These are phyloP conservation scores for Abrus precatorius DNA, from an alignment of 306 rosid species.

Conservation along the genomic window DNA sequence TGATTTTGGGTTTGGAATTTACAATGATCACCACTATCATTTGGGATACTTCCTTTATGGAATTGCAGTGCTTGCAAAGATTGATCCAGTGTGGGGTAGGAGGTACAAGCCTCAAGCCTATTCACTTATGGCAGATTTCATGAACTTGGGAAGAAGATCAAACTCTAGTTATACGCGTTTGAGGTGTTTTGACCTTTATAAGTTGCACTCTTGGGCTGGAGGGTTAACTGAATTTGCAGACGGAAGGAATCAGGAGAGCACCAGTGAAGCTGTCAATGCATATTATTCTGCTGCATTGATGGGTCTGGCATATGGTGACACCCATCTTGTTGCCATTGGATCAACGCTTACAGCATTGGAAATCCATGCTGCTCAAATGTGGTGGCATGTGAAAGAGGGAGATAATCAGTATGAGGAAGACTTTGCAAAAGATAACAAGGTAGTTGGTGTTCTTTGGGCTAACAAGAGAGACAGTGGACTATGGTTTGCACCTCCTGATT, in stretches of 20 bases:
- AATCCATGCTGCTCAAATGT: conserved; percentile 77
- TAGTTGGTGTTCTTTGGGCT: conserved; percentile 89
- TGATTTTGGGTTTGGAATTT: conserved; percentile 89
- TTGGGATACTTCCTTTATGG: conserved; percentile 84
- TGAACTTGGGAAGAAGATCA: conserved; percentile 60
- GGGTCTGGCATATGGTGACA: conserved; percentile 85
- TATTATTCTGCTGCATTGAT: conserved; percentile 88
- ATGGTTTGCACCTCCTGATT: conserved; percentile 87
- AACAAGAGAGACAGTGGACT: conserved; percentile 83
- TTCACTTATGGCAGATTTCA: conserved; percentile 71
- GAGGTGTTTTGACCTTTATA: conserved; percentile 79
- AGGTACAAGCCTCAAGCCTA: conserved; percentile 75
- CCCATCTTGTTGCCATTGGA: conserved; percentile 72
- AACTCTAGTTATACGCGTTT: conserved; percentile 63
- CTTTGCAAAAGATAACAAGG: conserved; percentile 65
- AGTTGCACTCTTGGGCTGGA: conserved; percentile 89
- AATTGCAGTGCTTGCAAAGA: conserved; percentile 85
- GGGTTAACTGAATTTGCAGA: conserved; percentile 72
- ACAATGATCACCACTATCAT: conserved; percentile 87
- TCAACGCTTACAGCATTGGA: conserved; percentile 76
- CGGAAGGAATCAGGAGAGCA: conserved; percentile 86
- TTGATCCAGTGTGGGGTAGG: conserved; percentile 86
- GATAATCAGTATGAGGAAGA: conserved; percentile 57
- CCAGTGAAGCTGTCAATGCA: conserved; percentile 87
- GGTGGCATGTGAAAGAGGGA: conserved; percentile 85